phyloP scores from a whole-genome alignment of 2,329 filamentous ascomycete species.

The Metarhizium sp. region DNA sequence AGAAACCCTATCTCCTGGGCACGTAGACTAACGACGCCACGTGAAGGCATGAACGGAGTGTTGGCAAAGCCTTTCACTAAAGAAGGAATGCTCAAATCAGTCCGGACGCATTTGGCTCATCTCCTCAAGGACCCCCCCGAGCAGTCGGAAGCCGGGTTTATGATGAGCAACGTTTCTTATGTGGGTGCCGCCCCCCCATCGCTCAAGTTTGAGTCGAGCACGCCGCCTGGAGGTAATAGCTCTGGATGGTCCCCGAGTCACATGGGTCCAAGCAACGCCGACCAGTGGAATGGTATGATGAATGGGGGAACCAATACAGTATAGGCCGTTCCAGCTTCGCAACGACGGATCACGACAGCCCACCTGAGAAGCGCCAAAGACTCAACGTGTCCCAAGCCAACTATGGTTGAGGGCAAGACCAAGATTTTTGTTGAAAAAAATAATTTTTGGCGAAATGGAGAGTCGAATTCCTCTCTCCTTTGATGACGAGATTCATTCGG shows the following conservation, averaged over 20 bases:
- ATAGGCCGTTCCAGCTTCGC: constrained; percentile 20
- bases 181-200: constrained; percentile 24
- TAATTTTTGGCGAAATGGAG: background rate
- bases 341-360: constrained; percentile 29
- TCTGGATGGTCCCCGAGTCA: constrained; percentile 44
- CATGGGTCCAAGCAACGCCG: constrained; percentile 36
- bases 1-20: background rate
- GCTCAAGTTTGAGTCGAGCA: constrained; percentile 46
- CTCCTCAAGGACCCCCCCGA: constrained; percentile 59
- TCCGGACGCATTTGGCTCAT: constrained; percentile 82
- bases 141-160: constrained; percentile 29
- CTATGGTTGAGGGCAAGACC: constrained; percentile 25
- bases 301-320: constrained; percentile 30
- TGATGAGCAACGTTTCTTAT: constrained; percentile 23
- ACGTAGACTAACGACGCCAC: background rate
- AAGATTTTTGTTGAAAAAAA: no score
- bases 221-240: constrained; percentile 36
- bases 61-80: constrained; percentile 94
- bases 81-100: constrained; percentile 71
- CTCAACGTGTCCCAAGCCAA: constrained; percentile 33
- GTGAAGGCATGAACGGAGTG: constrained; percentile 88
- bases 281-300: constrained; percentile 36
- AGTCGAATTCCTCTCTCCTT: background rate
- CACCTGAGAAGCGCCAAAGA: constrained; percentile 44
- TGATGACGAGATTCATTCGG: background rate